Evolutionary conservation across 2,329 filamentous ascomycete species (phyloP).

Genomic region (Emydomyces testavorans): DNA sequence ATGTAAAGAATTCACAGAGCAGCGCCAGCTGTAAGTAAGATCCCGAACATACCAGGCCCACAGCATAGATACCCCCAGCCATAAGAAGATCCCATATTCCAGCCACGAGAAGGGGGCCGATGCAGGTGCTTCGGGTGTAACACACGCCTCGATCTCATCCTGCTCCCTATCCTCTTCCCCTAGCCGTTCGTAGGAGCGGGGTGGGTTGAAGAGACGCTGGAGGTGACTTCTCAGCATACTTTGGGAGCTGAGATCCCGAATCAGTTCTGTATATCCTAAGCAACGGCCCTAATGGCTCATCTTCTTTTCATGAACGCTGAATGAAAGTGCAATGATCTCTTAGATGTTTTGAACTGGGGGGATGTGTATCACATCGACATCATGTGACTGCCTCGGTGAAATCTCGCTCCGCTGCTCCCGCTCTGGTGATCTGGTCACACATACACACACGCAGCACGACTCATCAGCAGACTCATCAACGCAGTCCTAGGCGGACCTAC

Average conservation of each 20-base stretch:
- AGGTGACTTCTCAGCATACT: slow-evolving; percentile 28
- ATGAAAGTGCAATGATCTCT: too few species aligned
- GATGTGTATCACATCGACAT: not conserved
- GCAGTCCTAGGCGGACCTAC: too few species aligned
- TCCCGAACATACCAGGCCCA: slow-evolving; percentile 70
- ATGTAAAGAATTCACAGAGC: not conserved
- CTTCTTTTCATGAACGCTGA: too few species aligned
- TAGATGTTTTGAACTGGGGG: too few species aligned
- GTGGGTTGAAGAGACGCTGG: slow-evolving; percentile 25
- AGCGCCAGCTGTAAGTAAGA: not conserved
- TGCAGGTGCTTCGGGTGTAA: slow-evolving; percentile 13
- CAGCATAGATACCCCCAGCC: slow-evolving; percentile 85
- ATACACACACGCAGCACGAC: too few species aligned
- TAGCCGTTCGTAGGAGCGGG: slow-evolving; percentile 25
- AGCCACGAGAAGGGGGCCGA: slow-evolving; percentile 58
- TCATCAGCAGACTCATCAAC: too few species aligned
- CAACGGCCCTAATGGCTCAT: not conserved
- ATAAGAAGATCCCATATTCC: slow-evolving; percentile 73
- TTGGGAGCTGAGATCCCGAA: not conserved
- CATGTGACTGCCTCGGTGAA: not conserved
- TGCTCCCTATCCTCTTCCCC: slow-evolving; percentile 18
- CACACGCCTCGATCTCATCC: slow-evolving; percentile 24
- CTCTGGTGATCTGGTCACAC: too few species aligned
- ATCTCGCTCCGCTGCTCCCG: too few species aligned
- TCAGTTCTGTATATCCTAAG: not conserved